Conservation (phyloP, 495 filamentous ascomycete genomes). For the Trichoderma erinaceum region DNA sequence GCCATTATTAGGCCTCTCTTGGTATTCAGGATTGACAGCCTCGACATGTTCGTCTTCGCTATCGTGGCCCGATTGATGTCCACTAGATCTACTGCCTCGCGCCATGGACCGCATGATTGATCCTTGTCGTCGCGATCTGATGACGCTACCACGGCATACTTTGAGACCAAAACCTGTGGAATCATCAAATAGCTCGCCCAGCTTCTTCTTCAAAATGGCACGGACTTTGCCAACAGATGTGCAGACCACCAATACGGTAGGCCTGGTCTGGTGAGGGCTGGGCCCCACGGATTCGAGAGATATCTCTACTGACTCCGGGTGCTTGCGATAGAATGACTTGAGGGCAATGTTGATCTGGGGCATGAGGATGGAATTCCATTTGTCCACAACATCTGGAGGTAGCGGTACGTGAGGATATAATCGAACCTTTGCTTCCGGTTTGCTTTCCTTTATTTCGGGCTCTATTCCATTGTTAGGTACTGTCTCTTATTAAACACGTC, state of each 20-base stretch:
- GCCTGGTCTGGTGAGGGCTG: slow-evolving; percentile 54
- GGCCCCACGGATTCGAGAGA: slow-evolving; percentile 71
- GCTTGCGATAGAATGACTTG: slow-evolving; percentile 56
- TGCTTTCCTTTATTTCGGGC: slow-evolving; percentile 20
- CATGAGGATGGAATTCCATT: slow-evolving; percentile 67
- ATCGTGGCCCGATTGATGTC: slow-evolving; percentile 14
- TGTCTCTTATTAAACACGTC: neutral
- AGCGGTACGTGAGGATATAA: slow-evolving; percentile 48
- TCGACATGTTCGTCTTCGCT: slow-evolving; percentile 26
- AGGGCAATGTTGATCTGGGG: slow-evolving; percentile 59
- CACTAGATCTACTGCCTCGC: slow-evolving; percentile 16
- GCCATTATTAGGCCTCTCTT: slow-evolving; percentile 71
- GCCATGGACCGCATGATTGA: slow-evolving; percentile 32
- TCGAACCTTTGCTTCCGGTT: slow-evolving; percentile 35
- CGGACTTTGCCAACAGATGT: slow-evolving; percentile 64
- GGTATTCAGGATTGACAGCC: slow-evolving; percentile 57
- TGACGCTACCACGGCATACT: slow-evolving; percentile 63
- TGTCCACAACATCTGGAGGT: slow-evolving; percentile 55
- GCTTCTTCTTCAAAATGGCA: slow-evolving; percentile 63
- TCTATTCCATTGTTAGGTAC: neutral
- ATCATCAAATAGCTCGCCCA: slow-evolving; percentile 52
- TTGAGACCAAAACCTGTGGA: slow-evolving; percentile 49
- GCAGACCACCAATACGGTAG: slow-evolving; percentile 72
- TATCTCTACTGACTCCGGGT: slow-evolving; percentile 65
- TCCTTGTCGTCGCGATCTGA: slow-evolving; percentile 56